Conservation (phyloP, 768 basidiomycete species). For the Royoungia palumana region DNA sequence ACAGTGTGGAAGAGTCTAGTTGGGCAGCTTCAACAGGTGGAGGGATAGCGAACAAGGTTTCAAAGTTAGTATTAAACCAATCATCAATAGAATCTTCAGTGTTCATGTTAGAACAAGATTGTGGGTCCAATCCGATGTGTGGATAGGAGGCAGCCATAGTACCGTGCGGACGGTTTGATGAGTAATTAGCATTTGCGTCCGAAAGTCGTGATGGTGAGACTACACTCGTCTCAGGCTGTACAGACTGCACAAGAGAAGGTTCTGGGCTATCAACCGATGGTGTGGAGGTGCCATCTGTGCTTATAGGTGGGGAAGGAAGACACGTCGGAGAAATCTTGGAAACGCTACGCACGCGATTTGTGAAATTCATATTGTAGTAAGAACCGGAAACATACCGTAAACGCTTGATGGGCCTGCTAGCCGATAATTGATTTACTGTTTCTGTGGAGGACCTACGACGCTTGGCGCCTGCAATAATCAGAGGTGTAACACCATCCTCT, state of each 20-base stretch:
- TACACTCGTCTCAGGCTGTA: too few species aligned
- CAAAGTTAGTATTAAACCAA: constrained; percentile 34
- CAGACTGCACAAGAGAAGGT: too few species aligned
- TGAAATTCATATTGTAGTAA: too few species aligned
- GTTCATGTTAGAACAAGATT: constrained; percentile 14
- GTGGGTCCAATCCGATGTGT: constrained; percentile 31
- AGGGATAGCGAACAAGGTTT: constrained; percentile 23
- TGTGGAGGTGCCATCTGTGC: not conserved
- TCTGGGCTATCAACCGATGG: too few species aligned
- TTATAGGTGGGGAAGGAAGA: constrained; percentile 2
- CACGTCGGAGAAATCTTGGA: too few species aligned
- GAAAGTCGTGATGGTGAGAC: constrained; percentile 27
- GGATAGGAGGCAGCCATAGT: constrained; percentile 14
- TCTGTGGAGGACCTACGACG: constrained; percentile 5
- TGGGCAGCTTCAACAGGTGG: constrained; percentile 17
- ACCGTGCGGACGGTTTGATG: constrained; percentile 28
- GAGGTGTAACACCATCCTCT: constrained; percentile 9
- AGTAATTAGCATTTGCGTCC: constrained; percentile 16
- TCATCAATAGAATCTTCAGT: constrained; percentile 27
- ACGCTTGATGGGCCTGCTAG: constrained; percentile 1
- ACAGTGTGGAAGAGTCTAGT: constrained; percentile 22
- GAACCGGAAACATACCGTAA: constrained; percentile 5
- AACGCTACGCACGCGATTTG: too few species aligned
- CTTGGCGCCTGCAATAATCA: constrained; percentile 12
- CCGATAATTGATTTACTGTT: not conserved